phyloP scores from a whole-genome alignment of 1,139 yeast species.

The Debaryomyces robertsiae region DNA sequence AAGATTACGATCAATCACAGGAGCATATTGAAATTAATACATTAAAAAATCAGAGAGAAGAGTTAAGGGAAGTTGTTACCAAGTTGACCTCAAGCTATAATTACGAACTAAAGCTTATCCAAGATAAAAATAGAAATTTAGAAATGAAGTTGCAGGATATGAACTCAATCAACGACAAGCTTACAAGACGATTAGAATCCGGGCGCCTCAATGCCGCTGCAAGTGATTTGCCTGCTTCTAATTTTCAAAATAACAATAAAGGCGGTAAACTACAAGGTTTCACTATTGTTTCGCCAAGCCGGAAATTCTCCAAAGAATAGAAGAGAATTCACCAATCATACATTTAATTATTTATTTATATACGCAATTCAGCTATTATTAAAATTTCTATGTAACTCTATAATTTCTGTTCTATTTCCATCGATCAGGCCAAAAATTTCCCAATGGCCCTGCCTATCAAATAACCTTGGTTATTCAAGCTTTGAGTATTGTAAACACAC shows the following conservation, averaged over 20 bases:
- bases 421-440: conserved; percentile 23
- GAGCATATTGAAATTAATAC: conserved; percentile 36
- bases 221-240: conserved; percentile 10
- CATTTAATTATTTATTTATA: neutral
- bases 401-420: conserved; percentile 7
- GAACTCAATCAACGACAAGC: conserved; percentile 36
- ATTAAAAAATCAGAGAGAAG: conserved; percentile 57
- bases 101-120: conserved; percentile 40
- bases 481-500: conserved; percentile 30
- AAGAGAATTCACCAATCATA: conserved; percentile 14
- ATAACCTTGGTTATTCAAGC: conserved; percentile 38
- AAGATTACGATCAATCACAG: conserved; percentile 24
- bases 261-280: conserved; percentile 50
- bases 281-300: conserved; percentile 42
- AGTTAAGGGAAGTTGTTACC: conserved; percentile 55
- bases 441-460: conserved; percentile 36
- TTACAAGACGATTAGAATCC: conserved; percentile 28
- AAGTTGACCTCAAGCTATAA: conserved; percentile 39
- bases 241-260: conserved; percentile 14
- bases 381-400: neutral
- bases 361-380: neutral
- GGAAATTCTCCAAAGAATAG: conserved; percentile 28
- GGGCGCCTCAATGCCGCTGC: conserved; percentile 2
- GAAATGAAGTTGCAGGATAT: conserved; percentile 43
- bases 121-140: conserved; percentile 45